A percentile compares a stretch with the other conserved stretches of the same genome.
These are phyloP conservation scores for Chrysanthemum seticuspe DNA, from an alignment of 129 eudicot species.

Conservation along the genomic window DNA sequence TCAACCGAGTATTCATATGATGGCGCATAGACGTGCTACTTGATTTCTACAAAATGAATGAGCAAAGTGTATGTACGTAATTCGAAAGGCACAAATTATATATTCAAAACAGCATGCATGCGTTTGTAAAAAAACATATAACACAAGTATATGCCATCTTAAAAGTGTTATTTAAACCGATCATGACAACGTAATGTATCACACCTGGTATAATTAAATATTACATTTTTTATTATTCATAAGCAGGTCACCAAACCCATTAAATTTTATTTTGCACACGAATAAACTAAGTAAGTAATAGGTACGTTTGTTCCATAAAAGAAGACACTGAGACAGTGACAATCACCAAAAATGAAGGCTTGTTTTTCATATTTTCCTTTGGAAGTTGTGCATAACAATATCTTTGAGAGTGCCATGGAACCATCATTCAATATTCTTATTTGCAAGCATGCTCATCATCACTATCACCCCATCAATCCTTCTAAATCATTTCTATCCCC, in stretches of 20 bases:
- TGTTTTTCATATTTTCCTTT: constrained; percentile 4
- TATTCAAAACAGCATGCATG: no score
- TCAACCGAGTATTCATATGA: no score
- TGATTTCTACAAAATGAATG: no score
- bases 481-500: constrained; percentile 29
- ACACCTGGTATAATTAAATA: no score
- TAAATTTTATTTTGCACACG: not conserved
- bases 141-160: no score
- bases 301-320: constrained; percentile 4
- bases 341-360: constrained; percentile 13
- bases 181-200: no score
- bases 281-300: not conserved
- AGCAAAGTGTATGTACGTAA: no score
- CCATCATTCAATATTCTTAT: constrained; percentile 44
- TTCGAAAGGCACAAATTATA: no score
- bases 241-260: not conserved
- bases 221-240: no score
- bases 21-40: no score
- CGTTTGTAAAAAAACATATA: no score
- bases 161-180: no score
- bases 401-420: constrained; percentile 31
- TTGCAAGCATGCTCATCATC: constrained; percentile 47
- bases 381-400: constrained; percentile 35
- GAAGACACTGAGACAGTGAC: constrained; percentile 9
- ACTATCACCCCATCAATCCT: constrained; percentile 45